Evolutionary conservation across 208 protist species (phyloP).

Genomic region (Giardia muris): DNA sequence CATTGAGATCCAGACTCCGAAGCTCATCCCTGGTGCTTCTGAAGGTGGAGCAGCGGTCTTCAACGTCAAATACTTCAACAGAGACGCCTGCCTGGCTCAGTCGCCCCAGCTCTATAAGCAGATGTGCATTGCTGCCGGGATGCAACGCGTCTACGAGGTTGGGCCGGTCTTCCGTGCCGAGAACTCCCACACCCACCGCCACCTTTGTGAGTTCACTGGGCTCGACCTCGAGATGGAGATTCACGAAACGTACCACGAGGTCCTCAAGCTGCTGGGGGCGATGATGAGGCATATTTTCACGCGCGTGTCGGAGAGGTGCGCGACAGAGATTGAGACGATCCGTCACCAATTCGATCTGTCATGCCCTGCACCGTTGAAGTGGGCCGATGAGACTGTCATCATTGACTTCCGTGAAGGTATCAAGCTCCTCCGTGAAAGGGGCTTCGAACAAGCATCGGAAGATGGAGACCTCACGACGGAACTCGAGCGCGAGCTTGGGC

Average conservation of each 20-base stretch:
- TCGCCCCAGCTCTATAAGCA: slow-evolving; percentile 99
- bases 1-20: slow-evolving; percentile 94
- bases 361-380: slow-evolving; percentile 68
- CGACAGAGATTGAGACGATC: slow-evolving; percentile 47
- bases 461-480: slow-evolving; percentile 55
- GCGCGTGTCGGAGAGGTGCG: slow-evolving; percentile 54
- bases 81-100: slow-evolving; percentile 83
- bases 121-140: slow-evolving; percentile 84
- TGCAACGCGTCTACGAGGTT: slow-evolving; percentile 64
- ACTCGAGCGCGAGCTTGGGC: slow-evolving; percentile 78
- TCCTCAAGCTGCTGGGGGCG: slow-evolving; percentile 74
- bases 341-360: slow-evolving; percentile 61
- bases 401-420: slow-evolving; percentile 61
- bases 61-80: slow-evolving; percentile 57
- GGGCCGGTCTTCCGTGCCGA: slow-evolving; percentile 89
- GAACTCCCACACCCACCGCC: slow-evolving; percentile 92
- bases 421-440: slow-evolving; percentile 59
- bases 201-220: slow-evolving; percentile 96
- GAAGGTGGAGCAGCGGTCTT: slow-evolving; percentile 78
- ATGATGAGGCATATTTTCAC: slow-evolving; percentile 88
- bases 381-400: slow-evolving; percentile 45
- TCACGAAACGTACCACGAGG: slow-evolving; percentile 94
- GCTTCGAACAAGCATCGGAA: slow-evolving; percentile 31
- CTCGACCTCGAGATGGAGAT: slow-evolving; percentile 99
- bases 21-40: slow-evolving; percentile 82